Evolutionary conservation across 106 monocot genomes (phyloP).

Genomic region (Apostasia ramifera): DNA sequence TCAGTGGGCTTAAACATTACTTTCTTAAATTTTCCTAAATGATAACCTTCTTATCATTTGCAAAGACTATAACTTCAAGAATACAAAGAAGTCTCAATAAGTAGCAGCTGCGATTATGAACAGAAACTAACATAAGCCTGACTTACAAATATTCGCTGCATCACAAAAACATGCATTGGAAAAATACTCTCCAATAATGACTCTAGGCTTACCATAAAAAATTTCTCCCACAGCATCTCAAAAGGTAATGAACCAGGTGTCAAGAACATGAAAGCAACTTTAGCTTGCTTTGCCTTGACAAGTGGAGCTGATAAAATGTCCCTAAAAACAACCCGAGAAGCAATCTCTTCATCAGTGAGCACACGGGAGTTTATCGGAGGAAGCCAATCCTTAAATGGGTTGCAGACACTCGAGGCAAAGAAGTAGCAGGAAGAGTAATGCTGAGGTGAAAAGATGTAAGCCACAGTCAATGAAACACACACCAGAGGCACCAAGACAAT

Average conservation of each 20-base stretch:
- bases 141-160: too few species aligned
- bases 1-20: too few species aligned
- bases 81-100: too few species aligned
- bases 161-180: background rate
- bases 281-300: constrained; percentile 34
- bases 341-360: constrained; percentile 75
- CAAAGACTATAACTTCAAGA: too few species aligned
- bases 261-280: constrained; percentile 95
- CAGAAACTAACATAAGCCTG: too few species aligned
- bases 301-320: constrained; percentile 50
- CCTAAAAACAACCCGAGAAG: constrained; percentile 40
- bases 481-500: constrained; percentile 53
- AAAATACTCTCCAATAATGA: background rate
- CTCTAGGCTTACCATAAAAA: constrained; percentile 48
- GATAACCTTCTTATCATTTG: too few species aligned
- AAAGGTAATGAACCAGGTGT: constrained; percentile 88
- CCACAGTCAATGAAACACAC: constrained; percentile 57
- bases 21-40: too few species aligned
- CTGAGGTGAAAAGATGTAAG: constrained; percentile 53
- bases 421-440: constrained; percentile 56
- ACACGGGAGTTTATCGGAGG: constrained; percentile 42
- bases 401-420: constrained; percentile 57
- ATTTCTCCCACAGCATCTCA: constrained; percentile 90
- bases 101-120: too few species aligned
- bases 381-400: constrained; percentile 71